These are phyloP conservation scores for Babesia bovis DNA, from an alignment of 169 alveolate genomes.

Conservation along the genomic window DNA sequence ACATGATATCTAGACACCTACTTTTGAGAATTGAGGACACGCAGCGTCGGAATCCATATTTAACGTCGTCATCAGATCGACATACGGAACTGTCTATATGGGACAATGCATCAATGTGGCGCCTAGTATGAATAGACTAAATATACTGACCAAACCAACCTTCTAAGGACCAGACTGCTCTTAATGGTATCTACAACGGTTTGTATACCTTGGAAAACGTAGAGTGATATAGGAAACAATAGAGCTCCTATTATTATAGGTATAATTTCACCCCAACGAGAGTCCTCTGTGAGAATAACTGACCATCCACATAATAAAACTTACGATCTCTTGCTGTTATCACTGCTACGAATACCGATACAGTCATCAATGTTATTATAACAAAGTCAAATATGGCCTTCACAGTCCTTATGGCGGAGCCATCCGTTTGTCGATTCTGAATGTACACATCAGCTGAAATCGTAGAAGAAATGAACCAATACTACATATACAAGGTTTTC, in stretches of 20 bases:
- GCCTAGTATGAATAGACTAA: slow-evolving; percentile 3
- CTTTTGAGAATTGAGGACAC: neutral
- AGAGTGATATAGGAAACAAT: slow-evolving; percentile 40
- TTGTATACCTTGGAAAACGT: slow-evolving; percentile 36
- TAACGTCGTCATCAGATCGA: neutral
- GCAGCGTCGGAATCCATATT: neutral
- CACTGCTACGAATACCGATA: slow-evolving; percentile 38
- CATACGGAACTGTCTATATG: slow-evolving; percentile 25
- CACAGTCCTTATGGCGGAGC: neutral
- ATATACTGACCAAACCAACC: neutral
- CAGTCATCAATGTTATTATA: slow-evolving; percentile 15
- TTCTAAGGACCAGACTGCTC: slow-evolving; percentile 16
- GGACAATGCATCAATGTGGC: slow-evolving; percentile 21
- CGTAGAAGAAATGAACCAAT: neutral
- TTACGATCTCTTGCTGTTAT: slow-evolving; percentile 52
- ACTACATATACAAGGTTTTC: neutral
- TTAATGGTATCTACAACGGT: slow-evolving; percentile 21
- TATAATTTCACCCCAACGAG: slow-evolving; percentile 32
- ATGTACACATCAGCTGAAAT: neutral
- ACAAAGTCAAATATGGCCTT: slow-evolving; percentile 36
- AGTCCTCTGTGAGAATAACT: slow-evolving; percentile 17
- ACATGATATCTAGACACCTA: neutral
- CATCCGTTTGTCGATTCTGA: neutral
- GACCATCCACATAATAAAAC: neutral
- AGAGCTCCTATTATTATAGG: slow-evolving; percentile 59